Base-by-base conservation (phyloP, 176 grass and related monocot genomes). In the Oryza brachyantha region DNA sequence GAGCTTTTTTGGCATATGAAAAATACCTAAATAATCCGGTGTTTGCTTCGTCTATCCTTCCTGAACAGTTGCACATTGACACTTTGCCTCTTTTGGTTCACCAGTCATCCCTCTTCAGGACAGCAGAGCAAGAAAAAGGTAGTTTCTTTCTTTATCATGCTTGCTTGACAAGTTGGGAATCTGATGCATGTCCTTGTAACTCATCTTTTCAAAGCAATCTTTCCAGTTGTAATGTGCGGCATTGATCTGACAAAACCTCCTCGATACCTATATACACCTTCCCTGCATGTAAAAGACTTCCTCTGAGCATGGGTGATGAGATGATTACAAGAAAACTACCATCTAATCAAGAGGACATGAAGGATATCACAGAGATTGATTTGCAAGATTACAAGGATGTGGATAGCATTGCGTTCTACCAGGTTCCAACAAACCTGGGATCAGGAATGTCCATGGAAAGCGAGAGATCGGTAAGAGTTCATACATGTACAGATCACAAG, bases 381-480 rank as follows among this genome's bases (percentile, higher is more conserved):
- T 70, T 80, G 22, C 81, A 85, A 57, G 45, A 74, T 25, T 60
- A 64, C 82, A 84, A 76, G 42, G 24, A 85, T 0, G 29, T 85
- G 60, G 82, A 81, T 65, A 85, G 46, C 71, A 85, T 89, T 1
- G 65, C 12, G 4, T 80, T 84, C 65, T 85, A 81, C 64, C 76
- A 85, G 72, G 70, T 89, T 74, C 64, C 76, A 54, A n/a, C 54
- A 76, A 75, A 81, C 37, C 60, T 65, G n/a, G 72, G 35, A 41
- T 81, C 87, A 31, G 58, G 72, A 31, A 85, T 87, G 71, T 87
- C 41, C 67, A 87, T 73, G 70, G 83, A 85, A 90, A 86, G 77
- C 40, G 92, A 92, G 39, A 84, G 76, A 67, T 98, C 90, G 48
- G 22, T 98, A 74, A 89, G 83, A 40, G 84, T 92, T 68, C 80